Base-by-base conservation (phyloP, 1,139 yeast species). In the Suhomyces coccinellae region DNA sequence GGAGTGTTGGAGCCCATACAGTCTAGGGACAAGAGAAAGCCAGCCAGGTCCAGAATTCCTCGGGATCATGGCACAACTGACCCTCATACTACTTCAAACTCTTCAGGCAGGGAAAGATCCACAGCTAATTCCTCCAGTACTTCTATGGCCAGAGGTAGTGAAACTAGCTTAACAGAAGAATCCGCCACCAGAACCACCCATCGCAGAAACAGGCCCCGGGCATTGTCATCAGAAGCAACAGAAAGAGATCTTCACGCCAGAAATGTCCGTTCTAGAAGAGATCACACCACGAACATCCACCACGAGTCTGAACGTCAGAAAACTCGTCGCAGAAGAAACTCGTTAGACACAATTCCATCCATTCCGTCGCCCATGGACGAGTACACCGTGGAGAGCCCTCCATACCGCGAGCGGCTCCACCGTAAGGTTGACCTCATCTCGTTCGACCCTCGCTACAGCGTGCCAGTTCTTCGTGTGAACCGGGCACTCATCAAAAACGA, bases 381-480 rank as follows among this genome's bases (percentile, higher is more conserved):
- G 29, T 47, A 45, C 33, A 40, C 28, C 12, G 43, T 27, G 24
- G 36, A 52, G 14, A 57, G 66, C 2, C 79, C 79, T 3, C 72
- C 77, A 1, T 73, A 73, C 49, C 57, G 65, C 32, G 73, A 66
- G 17, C 57, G 56, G 10, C 65, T 73, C 32, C 75, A 73, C 47
- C 61, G 62, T 37, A 58, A 59, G 43, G 58, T 66, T 13, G 79
- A 73, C 48, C 52, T 71, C 30, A 51, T 73, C 15, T 71, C 77
- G 6, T 73, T 67, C 54, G 78, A 73, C 54, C 70, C 75, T 6
- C 51, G 78, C 33, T 71, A 65, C 47, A 51, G 63, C 1, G 44
- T 51, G 5, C 78, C 78, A 0, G 66, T 71, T 7, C 57, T 73
- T 13, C 55, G 78, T 33, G 63, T 72, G 32, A 73, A 73, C 51